A percentile compares a stretch with the other conserved stretches of the same genome.
These are phyloP conservation scores for Phytophthora sp. DNA, from an alignment of 352 stramenopile species.

Conservation along the genomic window DNA sequence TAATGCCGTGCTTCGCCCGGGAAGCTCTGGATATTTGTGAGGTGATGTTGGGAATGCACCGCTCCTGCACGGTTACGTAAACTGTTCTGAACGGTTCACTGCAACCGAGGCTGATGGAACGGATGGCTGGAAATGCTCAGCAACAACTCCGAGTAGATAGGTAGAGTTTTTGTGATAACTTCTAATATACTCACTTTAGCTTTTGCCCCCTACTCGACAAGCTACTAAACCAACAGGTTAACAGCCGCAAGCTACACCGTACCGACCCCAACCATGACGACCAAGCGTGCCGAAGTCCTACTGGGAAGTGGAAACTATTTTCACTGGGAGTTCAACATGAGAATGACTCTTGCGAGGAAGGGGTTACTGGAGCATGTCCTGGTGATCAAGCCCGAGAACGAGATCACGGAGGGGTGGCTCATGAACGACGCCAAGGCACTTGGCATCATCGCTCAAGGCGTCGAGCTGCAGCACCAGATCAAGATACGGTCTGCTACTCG, in stretches of 20 bases:
- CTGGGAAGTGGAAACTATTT: slow-evolving; percentile 37
- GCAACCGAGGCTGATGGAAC: too few species aligned
- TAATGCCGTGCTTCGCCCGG: too few species aligned
- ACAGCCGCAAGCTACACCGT: slow-evolving; percentile 9
- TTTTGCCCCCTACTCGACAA: too few species aligned
- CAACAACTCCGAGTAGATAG: too few species aligned
- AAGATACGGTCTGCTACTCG: slow-evolving; percentile 10
- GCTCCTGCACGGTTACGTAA: too few species aligned
- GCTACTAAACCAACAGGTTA: slow-evolving; percentile 28
- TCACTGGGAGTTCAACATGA: slow-evolving; percentile 42
- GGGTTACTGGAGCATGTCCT: slow-evolving; percentile 2
- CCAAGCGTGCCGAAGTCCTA: slow-evolving; percentile 22
- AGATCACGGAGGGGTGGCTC: slow-evolving; percentile 19
- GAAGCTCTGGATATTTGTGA: too few species aligned
- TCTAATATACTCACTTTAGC: too few species aligned
- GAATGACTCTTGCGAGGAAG: slow-evolving; percentile 20
- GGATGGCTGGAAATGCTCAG: too few species aligned
- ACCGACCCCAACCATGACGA: slow-evolving; percentile 1
- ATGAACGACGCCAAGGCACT: slow-evolving; percentile 26
- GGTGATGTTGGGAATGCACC: too few species aligned
- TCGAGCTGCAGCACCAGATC: slow-evolving; percentile 19
- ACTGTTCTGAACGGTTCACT: too few species aligned
- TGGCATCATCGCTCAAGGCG: slow-evolving; percentile 27
- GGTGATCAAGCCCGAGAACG: slow-evolving; percentile 12
- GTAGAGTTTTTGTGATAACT: too few species aligned